Percentiles rank a stretch among this genome's conserved stretches.
Evolutionary conservation across 2,329 filamentous ascomycete genomes (phyloP).

Genomic region (Xylaria sp.): DNA sequence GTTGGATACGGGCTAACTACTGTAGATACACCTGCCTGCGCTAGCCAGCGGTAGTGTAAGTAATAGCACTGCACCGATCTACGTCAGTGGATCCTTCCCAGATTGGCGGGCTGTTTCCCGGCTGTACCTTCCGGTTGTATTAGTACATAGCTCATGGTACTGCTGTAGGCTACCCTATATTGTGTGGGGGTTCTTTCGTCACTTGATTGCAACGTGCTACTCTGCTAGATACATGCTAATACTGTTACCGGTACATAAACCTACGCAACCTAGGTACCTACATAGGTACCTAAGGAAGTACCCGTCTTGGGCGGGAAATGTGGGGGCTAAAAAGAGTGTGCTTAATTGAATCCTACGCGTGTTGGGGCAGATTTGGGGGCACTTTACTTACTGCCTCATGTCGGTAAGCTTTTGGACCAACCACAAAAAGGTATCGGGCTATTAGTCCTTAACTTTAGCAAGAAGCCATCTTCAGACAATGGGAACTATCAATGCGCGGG

Average conservation of each 20-base stretch:
- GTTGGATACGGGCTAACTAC: not conserved
- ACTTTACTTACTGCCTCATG: too few species aligned
- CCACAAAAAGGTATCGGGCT: not conserved
- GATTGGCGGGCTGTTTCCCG: slow-evolving; percentile 5
- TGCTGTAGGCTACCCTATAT: not conserved
- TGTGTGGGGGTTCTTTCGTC: slow-evolving; percentile 2
- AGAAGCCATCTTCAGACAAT: not conserved
- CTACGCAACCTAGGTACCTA: too few species aligned
- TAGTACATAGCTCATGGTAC: not conserved
- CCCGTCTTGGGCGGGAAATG: too few species aligned
- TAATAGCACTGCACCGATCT: not conserved
- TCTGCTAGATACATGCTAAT: not conserved
- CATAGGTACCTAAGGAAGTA: too few species aligned
- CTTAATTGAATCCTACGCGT: too few species aligned
- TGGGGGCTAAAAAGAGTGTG: too few species aligned
- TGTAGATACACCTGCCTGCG: not conserved
- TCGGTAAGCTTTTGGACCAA: not conserved
- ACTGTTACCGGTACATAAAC: too few species aligned
- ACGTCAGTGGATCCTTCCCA: slow-evolving; percentile 21
- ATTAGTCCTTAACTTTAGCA: not conserved
- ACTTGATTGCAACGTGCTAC: not conserved
- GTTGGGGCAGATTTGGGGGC: too few species aligned
- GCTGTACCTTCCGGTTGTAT: not conserved
- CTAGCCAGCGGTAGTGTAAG: slow-evolving; percentile 1
- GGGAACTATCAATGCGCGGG: not conserved